phyloP scores from a whole-genome alignment of 345 rosid genomes.

The Brassica incana region DNA sequence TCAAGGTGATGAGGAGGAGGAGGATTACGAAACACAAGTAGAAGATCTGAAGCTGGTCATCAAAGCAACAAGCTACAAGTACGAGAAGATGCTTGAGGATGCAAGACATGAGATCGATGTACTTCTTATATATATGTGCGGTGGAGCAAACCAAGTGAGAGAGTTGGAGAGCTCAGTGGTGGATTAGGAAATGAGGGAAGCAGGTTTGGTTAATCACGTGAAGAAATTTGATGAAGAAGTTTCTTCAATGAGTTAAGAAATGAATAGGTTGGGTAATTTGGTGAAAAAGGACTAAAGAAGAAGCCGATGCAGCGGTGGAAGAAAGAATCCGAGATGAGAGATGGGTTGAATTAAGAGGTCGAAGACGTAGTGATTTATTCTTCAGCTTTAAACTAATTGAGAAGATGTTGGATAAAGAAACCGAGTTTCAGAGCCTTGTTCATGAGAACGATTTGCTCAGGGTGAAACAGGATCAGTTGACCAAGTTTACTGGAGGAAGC shows the following conservation, averaged over 20 bases:
- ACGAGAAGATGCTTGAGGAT: constrained; percentile 72
- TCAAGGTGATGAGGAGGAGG: constrained; percentile 49
- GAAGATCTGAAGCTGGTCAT: constrained; percentile 66
- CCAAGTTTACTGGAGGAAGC: constrained; percentile 53
- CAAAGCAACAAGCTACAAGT: constrained; percentile 69
- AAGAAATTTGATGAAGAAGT: constrained; percentile 71
- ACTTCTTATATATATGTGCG: constrained; percentile 39
- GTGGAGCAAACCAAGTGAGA: constrained; percentile 53
- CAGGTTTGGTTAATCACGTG: constrained; percentile 53
- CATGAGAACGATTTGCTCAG: constrained; percentile 72
- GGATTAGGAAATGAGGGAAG: constrained; percentile 62
- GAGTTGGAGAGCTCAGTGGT: constrained; percentile 51
- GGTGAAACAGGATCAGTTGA: constrained; percentile 56
- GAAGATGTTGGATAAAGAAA: constrained; percentile 70
- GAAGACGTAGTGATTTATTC: constrained; percentile 73
- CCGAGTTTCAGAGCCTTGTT: constrained; percentile 61
- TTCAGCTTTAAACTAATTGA: constrained; percentile 75
- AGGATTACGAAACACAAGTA: constrained; percentile 55
- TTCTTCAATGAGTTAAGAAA: constrained; percentile 59
- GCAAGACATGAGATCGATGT: constrained; percentile 66
- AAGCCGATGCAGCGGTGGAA: constrained; percentile 58
- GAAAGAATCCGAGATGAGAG: constrained; percentile 68
- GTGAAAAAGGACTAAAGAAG: constrained; percentile 65
- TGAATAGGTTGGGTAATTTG: constrained; percentile 60
- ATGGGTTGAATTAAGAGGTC: constrained; percentile 56